Base-by-base conservation (phyloP, 108 stramenopile species). In the Fragilariopsis cylindrus region DNA sequence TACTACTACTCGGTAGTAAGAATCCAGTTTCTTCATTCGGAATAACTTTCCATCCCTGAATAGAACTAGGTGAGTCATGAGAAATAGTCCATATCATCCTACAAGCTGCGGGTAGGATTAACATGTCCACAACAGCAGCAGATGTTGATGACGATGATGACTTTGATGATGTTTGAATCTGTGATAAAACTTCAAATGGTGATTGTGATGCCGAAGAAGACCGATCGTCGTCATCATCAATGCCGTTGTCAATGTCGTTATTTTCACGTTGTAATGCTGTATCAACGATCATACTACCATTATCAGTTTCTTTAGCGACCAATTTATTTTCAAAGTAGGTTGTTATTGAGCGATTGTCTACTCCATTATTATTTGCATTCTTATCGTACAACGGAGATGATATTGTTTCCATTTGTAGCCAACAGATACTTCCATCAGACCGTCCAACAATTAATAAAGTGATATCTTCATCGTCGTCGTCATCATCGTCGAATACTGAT, bases 401-500 rank as follows among this genome's bases (percentile, higher is more conserved):
- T 2, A 52, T 39, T 41, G 62, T 62, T 30, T 84, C 87, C 50
- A 88, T 40, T 69, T 77, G 50, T 8, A 90, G 67, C 48, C 88
- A 73, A 50, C 79, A 81, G 41, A 88, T 70, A 0, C 83, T 83
- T 5, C 90, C 90, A 75, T 90, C 87, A 7, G 87, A 81, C 42
- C 84, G 76, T 7, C 82, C 90, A 1, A 90, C 90, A 40, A 68
- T 13, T 13, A 74, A 48, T 7, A 74, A 15, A 5, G 52, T 52
- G 4, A 43, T 7, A 5, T 65, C 73, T 1, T 50, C 64, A 15
- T 53, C 49, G 4, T 65, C 60, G 42, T 71, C 71, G 39, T 16
- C 30, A 9, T 63, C 46, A 39, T 42, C 42, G 62, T 19, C 19
- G 16, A 60, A 60, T 53, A 13, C 52, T 53, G 13, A 53, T 53